These are phyloP conservation scores for Salix dunnii DNA, from an alignment of 345 rosid species.

Conservation along the genomic window DNA sequence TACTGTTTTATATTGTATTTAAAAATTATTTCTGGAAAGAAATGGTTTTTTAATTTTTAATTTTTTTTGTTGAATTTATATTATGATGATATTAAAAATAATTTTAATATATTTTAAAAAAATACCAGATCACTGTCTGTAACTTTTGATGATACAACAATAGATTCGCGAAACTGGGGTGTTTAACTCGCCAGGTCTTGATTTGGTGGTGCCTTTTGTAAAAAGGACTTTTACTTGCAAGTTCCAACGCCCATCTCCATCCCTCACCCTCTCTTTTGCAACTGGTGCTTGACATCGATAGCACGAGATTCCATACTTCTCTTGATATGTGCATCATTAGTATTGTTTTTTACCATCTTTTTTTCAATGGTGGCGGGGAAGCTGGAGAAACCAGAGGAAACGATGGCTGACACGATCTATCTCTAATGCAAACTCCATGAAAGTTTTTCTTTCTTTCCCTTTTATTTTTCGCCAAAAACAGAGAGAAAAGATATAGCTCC, in stretches of 20 bases:
- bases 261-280: neutral
- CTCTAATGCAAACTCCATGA: neutral
- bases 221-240: neutral
- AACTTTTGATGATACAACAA: neutral
- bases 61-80: too few species aligned
- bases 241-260: neutral
- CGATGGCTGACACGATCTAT: constrained; percentile 21
- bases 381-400: constrained; percentile 8
- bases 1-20: too few species aligned
- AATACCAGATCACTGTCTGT: too few species aligned
- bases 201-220: neutral
- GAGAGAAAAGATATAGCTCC: neutral
- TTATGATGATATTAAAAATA: too few species aligned
- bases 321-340: neutral
- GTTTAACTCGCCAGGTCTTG: neutral
- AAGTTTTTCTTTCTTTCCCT: neutral
- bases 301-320: constrained; percentile 10
- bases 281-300: neutral
- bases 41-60: too few species aligned
- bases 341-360: neutral
- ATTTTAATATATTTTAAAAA: too few species aligned
- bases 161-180: neutral
- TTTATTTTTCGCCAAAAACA: neutral
- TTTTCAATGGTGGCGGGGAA: constrained; percentile 9
- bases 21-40: too few species aligned